Evolutionary conservation across 805 yeast genomes (phyloP).

Genomic region (Saccharomyces cerevisiae): DNA sequence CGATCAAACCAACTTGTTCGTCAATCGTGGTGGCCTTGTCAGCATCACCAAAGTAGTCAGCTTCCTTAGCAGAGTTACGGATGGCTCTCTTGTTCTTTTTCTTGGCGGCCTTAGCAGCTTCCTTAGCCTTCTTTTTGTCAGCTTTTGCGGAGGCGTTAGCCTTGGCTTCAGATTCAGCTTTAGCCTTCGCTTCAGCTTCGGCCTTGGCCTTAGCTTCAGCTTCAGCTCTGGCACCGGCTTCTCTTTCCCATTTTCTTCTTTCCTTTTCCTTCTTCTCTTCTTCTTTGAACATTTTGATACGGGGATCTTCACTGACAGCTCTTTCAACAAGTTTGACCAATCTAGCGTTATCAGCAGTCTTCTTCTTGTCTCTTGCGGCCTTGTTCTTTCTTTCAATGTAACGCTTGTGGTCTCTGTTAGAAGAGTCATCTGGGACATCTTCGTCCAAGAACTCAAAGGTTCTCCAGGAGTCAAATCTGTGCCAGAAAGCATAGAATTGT

Average conservation of each 20-base stretch:
- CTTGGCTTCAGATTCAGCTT: conserved; percentile 66
- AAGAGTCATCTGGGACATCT: conserved; percentile 98
- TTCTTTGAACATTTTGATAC: conserved; percentile 88
- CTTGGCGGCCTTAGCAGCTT: conserved; percentile 80
- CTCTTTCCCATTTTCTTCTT: conserved; percentile 92
- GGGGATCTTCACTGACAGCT: conserved; percentile 86
- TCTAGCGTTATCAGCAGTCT: conserved; percentile 94
- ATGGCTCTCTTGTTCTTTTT: conserved; percentile 92
- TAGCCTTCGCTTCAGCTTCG: conserved; percentile 80
- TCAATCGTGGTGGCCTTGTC: conserved; percentile 59
- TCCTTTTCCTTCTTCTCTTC: conserved; percentile 93
- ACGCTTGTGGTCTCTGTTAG: conserved; percentile 99
- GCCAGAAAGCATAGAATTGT: conserved; percentile 84
- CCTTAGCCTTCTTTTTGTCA: conserved; percentile 89
- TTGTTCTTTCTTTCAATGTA: conserved; percentile 95
- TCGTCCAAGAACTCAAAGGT: conserved; percentile 96
- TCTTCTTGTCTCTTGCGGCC: conserved; percentile 93
- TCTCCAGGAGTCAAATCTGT: conserved; percentile 95
- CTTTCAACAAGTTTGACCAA: conserved; percentile 78
- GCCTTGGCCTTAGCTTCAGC: conserved; percentile 85
- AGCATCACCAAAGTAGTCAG: conserved; percentile 75
- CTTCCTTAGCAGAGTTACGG: conserved; percentile 76
- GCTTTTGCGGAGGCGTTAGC: conserved; percentile 54
- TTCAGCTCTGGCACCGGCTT: conserved; percentile 94
- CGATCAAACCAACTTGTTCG: conserved; percentile 68